These are phyloP conservation scores for Kluyveromyces dobzhanskii DNA, from an alignment of 805 yeast genomes.

Conservation along the genomic window DNA sequence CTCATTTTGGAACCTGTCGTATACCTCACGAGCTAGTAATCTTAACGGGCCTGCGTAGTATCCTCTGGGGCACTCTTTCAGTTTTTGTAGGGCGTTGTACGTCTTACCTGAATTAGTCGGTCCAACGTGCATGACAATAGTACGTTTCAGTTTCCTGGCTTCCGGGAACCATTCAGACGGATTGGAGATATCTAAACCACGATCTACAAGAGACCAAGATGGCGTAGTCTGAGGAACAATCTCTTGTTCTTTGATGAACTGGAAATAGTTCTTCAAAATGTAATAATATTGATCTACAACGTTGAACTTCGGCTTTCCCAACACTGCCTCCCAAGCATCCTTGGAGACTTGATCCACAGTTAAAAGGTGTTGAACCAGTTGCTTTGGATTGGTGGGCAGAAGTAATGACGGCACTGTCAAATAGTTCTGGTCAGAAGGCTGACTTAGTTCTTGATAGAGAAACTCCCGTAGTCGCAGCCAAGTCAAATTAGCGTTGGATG, in stretches of 20 bases:
- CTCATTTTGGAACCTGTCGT: constrained; percentile 63
- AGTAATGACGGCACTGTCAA: constrained; percentile 11
- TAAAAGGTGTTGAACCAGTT: constrained; percentile 11
- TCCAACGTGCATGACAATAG: constrained; percentile 88
- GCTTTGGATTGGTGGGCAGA: constrained; percentile 12
- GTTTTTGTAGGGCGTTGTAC: constrained; percentile 62
- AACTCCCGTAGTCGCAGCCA: constrained; percentile 11
- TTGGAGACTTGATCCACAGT: constrained; percentile 7
- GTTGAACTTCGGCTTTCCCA: constrained; percentile 3
- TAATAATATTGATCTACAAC: constrained; percentile 10
- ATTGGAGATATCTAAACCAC: constrained; percentile 38
- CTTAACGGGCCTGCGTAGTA: constrained; percentile 93
- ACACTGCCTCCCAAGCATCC: constrained; percentile 8
- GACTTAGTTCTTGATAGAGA: constrained; percentile 11
- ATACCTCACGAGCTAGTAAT: constrained; percentile 83
- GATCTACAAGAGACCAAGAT: constrained; percentile 8
- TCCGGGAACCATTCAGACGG: constrained; percentile 80
- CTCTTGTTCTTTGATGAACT: constrained; percentile 19
- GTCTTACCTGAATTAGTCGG: constrained; percentile 98
- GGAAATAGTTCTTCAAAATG: constrained; percentile 13
- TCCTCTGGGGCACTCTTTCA: constrained; percentile 62
- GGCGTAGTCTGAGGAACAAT: constrained; percentile 15
- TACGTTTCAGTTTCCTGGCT: constrained; percentile 72
- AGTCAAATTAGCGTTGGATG: background rate
- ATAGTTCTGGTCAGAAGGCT: too few relatives aligned